Evolutionary conservation across 1,284 basidiomycete species (phyloP).

Genomic region (Cryptococcus floricola): DNA sequence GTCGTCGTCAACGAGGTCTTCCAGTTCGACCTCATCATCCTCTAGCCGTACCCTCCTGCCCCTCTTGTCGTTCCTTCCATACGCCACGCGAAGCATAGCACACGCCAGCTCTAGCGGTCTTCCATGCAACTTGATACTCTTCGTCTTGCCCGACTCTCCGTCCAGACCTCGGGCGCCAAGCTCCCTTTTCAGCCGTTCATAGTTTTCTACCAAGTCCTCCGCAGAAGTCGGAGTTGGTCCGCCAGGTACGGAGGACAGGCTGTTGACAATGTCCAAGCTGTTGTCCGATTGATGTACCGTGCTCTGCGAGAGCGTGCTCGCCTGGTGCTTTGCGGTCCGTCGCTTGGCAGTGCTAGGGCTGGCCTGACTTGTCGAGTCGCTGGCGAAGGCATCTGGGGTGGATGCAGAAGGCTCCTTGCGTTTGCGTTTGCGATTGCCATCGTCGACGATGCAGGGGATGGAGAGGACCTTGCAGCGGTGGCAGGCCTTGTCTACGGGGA

Average conservation of each 20-base stretch:
- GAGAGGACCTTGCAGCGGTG: slow-evolving; percentile 41
- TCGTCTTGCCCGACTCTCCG: slow-evolving; percentile 8
- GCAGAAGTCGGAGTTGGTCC: neutral
- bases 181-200: slow-evolving; percentile 1
- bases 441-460: slow-evolving; percentile 43
- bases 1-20: slow-evolving; percentile 18
- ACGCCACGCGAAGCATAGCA: slow-evolving; percentile 37
- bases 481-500: slow-evolving; percentile 38
- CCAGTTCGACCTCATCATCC: slow-evolving; percentile 29
- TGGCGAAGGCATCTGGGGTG: neutral
- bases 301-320: neutral
- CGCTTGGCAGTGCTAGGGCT: neutral
- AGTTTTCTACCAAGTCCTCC: neutral
- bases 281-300: slow-evolving; percentile 8
- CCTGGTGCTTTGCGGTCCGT: neutral
- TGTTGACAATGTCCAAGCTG: slow-evolving; percentile 29
- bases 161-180: neutral
- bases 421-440: slow-evolving; percentile 30
- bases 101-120: slow-evolving; percentile 35
- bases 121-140: slow-evolving; percentile 35
- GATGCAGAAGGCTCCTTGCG: slow-evolving; percentile 8
- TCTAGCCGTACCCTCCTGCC: slow-evolving; percentile 12
- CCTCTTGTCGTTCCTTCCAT: slow-evolving; percentile 19
- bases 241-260: slow-evolving; percentile 11
- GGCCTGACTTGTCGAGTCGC: neutral